Base-by-base conservation (phyloP, 1,284 basidiomycete species). In the Omphalotus olearius region DNA sequence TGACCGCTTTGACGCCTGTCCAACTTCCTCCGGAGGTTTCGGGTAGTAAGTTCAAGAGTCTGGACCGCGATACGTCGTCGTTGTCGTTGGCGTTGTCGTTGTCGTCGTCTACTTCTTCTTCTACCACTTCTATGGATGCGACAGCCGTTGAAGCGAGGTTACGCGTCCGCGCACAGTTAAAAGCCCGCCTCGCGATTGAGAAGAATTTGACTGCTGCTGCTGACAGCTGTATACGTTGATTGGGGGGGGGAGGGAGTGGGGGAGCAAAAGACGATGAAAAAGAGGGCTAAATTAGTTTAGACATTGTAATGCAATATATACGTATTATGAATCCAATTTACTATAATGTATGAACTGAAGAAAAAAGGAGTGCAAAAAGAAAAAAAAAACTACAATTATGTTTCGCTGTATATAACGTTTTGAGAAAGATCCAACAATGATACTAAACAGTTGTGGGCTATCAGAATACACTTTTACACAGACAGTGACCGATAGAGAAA, bases 121-220 rank as follows among this genome's bases (percentile, higher is more conserved):
- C 46, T 17, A 25, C 43, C 42, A 33, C 25, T 40, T 45, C 44
- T n/a, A 30, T 47, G 38, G 62, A 65, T 59, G 50, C 62, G 45
- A 57, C 54, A 40, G 56, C 52, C 42, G 59, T 69, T 53, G 80
- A 80, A 62, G 70, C 64, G 56, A 67, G 64, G 56, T 65, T 82
- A 58, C 74, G 77, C 54, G 65, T 64, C 43, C 75, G 77, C 59
- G 75, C 76, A 46, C 75, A 71, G 53, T 60, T 82, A 58, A 73
- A 71, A 17, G 69, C 71, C 35, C 73, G 76, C 48, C 69, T 83
- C 30, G 75, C 73, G 14, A 73, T 72, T 41, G 77, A 74, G 56
- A 79, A 73, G 62, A 51, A 33, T 13, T 9, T 33, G 2, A 13
- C 30, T 33, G 7, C 52, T 17, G 52, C 23, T 23, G 23, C 3